Evolutionary conservation across 202 grass and related monocot genomes (phyloP), one percentile per base, ranked within the genome.

Genomic region (Bolboschoenoplectus hybrid): DNA sequence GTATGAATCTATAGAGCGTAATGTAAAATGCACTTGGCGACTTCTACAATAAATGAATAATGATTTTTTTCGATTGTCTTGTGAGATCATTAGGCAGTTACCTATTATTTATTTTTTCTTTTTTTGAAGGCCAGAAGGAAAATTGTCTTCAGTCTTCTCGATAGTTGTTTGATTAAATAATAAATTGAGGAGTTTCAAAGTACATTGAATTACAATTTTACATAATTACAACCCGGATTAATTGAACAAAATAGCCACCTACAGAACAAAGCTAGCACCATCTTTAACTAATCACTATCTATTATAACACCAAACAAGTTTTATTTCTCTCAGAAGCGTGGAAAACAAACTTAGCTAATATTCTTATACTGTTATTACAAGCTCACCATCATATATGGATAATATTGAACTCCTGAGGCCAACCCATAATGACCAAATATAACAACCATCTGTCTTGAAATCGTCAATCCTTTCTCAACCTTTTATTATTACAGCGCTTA

Each of bases 371-470:
- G 26, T 26, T 26, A 26, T 26, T 26, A 53, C 47, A 76, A 52
- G 36, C 7, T 43, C 53, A 61, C 34, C 5, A 76, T 76, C 7
- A 0, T 74, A 35, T 26, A 26, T 26, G 26, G 46, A 75, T 36
- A 53, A 36, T 52, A 14, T 52, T 53, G 57, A 12, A 44, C 39
- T 14, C 36, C 19, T 60, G 12, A 85, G 85, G 85, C 91, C 91
- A 93, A 82, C 49, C 82, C 86, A 81, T 89, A 91, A 89, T 93
- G 89, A 60, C 89, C 89, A 80, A 26, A 83, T 84, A 89, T 49
- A 85, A 80, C 75, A n/a, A n/a, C 34, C 6, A 40, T 45, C 40
- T 56, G 50, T 78, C 45, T 52, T 5, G 11, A 19, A 77, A 81
- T 19, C 60, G 63, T 64, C 17, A 32, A 13, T 68, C 12, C 40